phyloP scores from a whole-genome alignment of 2,329 filamentous ascomycete genomes.

The Exserohilum turcica region DNA sequence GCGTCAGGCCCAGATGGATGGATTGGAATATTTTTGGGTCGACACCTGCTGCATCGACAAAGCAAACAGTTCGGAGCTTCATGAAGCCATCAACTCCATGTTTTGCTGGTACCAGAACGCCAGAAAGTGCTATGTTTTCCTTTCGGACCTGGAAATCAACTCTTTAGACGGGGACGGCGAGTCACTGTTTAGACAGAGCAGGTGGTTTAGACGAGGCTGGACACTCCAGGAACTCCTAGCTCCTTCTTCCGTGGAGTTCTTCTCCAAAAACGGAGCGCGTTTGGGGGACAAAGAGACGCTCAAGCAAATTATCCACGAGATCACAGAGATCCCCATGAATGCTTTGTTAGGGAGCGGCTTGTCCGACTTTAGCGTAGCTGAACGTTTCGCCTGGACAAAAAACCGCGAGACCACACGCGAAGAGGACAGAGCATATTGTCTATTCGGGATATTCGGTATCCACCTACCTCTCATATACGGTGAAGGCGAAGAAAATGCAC shows the following conservation, averaged over 20 bases:
- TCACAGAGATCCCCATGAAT: not conserved
- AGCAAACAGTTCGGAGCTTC: not conserved
- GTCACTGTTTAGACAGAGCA: slow-evolving; percentile 11
- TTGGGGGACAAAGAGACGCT: not conserved
- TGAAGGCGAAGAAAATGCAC: slow-evolving; percentile 1
- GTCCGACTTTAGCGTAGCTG: not conserved
- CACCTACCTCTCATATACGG: slow-evolving; percentile 21
- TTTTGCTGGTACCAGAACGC: slow-evolving; percentile 25
- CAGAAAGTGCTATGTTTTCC: slow-evolving; percentile 22
- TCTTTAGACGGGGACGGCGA: not conserved
- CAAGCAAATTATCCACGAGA: not conserved
- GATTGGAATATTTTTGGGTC: slow-evolving; percentile 4
- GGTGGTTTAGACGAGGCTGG: slow-evolving; percentile 28
- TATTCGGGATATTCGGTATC: slow-evolving; percentile 26
- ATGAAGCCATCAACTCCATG: slow-evolving; percentile 19
- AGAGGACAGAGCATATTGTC: slow-evolving; percentile 25
- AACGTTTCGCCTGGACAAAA: slow-evolving; percentile 15
- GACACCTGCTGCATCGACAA: slow-evolving; percentile 1
- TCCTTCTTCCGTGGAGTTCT: not conserved
- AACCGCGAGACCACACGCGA: slow-evolving; percentile 19
- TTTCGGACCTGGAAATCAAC: slow-evolving; percentile 14
- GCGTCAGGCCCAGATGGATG: slow-evolving; percentile 14
- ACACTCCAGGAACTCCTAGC: slow-evolving; percentile 11
- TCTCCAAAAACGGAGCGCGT: not conserved
- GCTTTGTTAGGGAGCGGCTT: not conserved